Base-by-base conservation (phyloP, 352 stramenopile species). In the Achlya hypogyna region DNA sequence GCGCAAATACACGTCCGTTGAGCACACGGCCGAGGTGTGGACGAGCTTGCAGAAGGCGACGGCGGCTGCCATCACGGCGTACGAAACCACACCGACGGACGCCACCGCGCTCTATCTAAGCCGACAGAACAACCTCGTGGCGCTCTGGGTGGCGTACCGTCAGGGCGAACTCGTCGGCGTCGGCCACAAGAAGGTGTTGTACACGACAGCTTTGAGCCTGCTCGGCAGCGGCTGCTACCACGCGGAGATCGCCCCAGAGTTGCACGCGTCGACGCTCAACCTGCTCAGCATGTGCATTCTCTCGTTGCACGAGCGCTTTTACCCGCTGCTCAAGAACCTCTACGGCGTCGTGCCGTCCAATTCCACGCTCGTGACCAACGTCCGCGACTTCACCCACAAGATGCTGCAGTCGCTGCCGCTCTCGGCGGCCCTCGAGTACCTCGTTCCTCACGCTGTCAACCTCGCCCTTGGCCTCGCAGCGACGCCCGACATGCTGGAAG, bases 1-100 rank as follows among this genome's bases (percentile, higher is more conserved):
- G 81, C 84, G 80, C 31, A 83, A 87, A 45, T 79, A 95, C 70
- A 93, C 86, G 1, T 80, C 92, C 54, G 75, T 75, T 0, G 73
- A 77, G 3, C 80, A 95, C 49, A 75, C 80, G 0, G 66, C 70
- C 5, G 78, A 85, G 52, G 78, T 66, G 14, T 66, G 59, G 59
- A 66, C 28, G 31, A 31, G 12, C 10, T 25, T 66, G 2, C 28
- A 53, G 14, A 29, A 66, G n/a, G 59, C 59, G 5, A 38, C 43
- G 28, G 8, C 25, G 22, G 27, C 18, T 25, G 59, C 38, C 22
- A 40, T 42, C 47, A 18, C 2, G 5, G 31, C 31, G 31, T 20
- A 53, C 31, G 14, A 28, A 16, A 34, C 18, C 5, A 4, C 16
- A 10, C 38, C 43, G 20, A 18, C 22, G 20, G 29, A 12, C 10